Conservation (phyloP, 2,329 filamentous ascomycete genomes). For the Neofusicoccum kwambonambiense region DNA sequence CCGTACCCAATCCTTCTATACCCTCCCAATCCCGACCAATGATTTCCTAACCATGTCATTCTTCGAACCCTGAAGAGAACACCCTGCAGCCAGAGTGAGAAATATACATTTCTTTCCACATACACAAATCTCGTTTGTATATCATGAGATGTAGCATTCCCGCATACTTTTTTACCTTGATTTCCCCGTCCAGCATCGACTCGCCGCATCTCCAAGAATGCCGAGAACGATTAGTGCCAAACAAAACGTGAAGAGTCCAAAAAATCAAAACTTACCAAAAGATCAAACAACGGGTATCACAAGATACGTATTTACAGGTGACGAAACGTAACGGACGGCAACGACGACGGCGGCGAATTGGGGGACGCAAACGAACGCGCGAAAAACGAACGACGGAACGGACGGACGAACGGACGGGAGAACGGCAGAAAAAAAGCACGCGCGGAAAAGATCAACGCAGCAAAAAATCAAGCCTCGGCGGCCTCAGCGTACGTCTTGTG, state of each 20-base stretch:
- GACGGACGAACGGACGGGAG: too few relatives aligned
- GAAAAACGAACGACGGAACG: neutral
- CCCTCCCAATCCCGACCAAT: too few relatives aligned
- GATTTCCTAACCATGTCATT: too few relatives aligned
- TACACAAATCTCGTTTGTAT: neutral
- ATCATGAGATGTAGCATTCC: neutral
- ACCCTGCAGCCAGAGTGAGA: neutral
- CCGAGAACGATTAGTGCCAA: neutral
- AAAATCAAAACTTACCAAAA: conserved; percentile 2
- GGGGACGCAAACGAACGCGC: neutral
- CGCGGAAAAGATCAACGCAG: too few relatives aligned
- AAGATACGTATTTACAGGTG: conserved; percentile 8
- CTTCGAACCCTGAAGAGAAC: too few relatives aligned
- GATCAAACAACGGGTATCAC: conserved; percentile 11
- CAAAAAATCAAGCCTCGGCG: neutral
- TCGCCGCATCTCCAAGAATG: neutral
- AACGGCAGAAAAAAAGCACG: too few relatives aligned
- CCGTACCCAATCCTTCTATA: too few relatives aligned
- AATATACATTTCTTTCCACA: neutral
- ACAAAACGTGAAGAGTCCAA: neutral
- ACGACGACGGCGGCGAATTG: neutral
- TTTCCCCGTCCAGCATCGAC: neutral
- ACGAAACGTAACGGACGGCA: neutral
- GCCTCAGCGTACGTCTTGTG: neutral
- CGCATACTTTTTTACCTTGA: neutral